These are phyloP conservation scores for Stagonosporopsis rhizophila DNA, from an alignment of 2,329 filamentous ascomycete species.

Conservation along the genomic window DNA sequence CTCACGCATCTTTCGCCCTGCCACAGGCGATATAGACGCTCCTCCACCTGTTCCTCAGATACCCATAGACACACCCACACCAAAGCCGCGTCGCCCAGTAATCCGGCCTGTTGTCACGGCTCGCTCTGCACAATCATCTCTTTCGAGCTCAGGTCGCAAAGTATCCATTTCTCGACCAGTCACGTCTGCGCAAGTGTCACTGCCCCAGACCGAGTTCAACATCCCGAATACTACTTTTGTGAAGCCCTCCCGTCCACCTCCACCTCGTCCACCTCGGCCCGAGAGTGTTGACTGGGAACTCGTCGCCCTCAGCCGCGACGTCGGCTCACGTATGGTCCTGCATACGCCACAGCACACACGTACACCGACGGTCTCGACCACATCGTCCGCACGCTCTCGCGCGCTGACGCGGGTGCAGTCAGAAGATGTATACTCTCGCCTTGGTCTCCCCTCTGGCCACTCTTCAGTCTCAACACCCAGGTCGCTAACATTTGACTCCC, in stretches of 20 bases:
- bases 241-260: conserved; percentile 22
- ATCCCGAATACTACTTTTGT: conserved; percentile 18
- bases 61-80: conserved; percentile 4
- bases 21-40: neutral
- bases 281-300: conserved; percentile 25
- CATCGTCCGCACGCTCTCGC: conserved; percentile 3
- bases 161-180: conserved; percentile 26
- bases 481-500: conserved; percentile 1
- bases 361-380: conserved; percentile 14
- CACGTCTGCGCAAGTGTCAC: neutral
- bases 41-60: conserved; percentile 28
- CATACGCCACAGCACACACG: conserved; percentile 12
- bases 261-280: conserved; percentile 25
- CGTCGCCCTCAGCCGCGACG: conserved; percentile 24
- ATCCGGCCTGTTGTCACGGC: conserved; percentile 2
- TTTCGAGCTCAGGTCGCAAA: neutral
- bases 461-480: conserved; percentile 14
- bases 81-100: conserved; percentile 6
- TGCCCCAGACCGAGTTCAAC: neutral
- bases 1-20: conserved; percentile 24
- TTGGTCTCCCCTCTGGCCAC: conserved; percentile 20
- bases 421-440: conserved; percentile 19
- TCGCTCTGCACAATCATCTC: conserved; percentile 12
- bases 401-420: conserved; percentile 9
- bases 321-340: conserved; percentile 23